Base-by-base conservation (phyloP, 2,329 filamentous ascomycete species). In the Amesomyces nigricolor region DNA sequence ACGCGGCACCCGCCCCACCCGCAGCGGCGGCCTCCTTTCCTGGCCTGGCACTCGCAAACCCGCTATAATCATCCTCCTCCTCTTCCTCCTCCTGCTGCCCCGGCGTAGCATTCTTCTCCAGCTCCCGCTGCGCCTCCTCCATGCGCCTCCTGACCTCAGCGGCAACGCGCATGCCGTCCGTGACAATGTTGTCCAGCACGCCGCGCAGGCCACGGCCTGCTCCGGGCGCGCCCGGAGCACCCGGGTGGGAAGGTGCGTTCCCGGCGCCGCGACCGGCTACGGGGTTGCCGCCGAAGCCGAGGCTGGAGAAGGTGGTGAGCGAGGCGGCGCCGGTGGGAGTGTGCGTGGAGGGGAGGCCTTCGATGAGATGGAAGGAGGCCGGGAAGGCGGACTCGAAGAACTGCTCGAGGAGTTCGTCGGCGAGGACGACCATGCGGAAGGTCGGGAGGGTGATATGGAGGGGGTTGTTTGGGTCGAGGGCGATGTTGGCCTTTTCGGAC, bases 311-410 rank as follows among this genome's bases (percentile, higher is more conserved):
- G 1, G 90, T 96, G 1, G 89, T 95, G 16, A 96, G 83, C 51
- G 88, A 86, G 0, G 87, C 85, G 9, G 53, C 59, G 53, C 54
- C 56, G 1, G 80, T 80, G 5, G 82, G 79, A 4, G 75, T 66
- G 43, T 74, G 44, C 73, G 72, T 22, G 61, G 71, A 65, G 1
- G 70, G 62, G 4, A 82, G 66, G 29, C 79, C 79, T 11, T 95
- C 88, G 22, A 89, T 85, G 46, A 96, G 85, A 65, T 89, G 90
- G 80, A 99, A 95, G 1, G 91, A 96, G 50, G 88, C 85, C 0
- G 92, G 90, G 73, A 97, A 96, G 40, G 91, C 95, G 0, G 89
- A 89, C 73, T 99, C 94, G 69, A 99, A 99, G 73, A 99, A 99
- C 63, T 95, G 89, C 66, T 99, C 92, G 5, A 99, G 82, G 0